Evolutionary conservation across 2,329 filamentous ascomycete species (phyloP).

Genomic region (Plectosphaerella cucumerina): DNA sequence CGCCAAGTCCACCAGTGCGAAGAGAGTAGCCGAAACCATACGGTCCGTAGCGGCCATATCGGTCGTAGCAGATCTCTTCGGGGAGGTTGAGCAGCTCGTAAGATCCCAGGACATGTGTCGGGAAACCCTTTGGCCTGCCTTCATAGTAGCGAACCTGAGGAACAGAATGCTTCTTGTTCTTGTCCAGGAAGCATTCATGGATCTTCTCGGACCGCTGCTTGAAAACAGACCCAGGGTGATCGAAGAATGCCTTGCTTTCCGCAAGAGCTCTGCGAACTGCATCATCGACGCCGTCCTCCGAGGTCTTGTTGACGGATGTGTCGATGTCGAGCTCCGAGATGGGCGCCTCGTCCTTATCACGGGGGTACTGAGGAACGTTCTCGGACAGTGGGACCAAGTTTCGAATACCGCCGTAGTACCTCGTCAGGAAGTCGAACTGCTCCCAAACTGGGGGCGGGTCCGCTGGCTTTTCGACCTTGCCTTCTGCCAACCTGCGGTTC

Average conservation of each 20-base stretch:
- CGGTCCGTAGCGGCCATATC: slow-evolving; percentile 80
- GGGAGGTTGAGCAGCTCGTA: slow-evolving; percentile 75
- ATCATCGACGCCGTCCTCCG: slow-evolving; percentile 19
- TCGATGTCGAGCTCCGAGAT: slow-evolving; percentile 34
- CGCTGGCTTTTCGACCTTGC: slow-evolving; percentile 54
- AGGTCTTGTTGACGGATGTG: slow-evolving; percentile 17
- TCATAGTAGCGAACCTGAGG: slow-evolving; percentile 70
- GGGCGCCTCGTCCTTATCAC: slow-evolving; percentile 53
- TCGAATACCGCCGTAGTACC: slow-evolving; percentile 86
- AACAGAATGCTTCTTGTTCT: slow-evolving; percentile 57
- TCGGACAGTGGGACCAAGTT: slow-evolving; percentile 61
- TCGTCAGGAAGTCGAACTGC: slow-evolving; percentile 75
- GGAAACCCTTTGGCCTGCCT: slow-evolving; percentile 79
- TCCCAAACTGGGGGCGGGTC: slow-evolving; percentile 73
- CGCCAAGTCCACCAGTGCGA: slow-evolving; percentile 73
- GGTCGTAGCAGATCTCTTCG: slow-evolving; percentile 88
- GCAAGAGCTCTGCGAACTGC: slow-evolving; percentile 28
- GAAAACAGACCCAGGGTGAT: slow-evolving; percentile 32
- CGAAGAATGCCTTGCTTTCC: slow-evolving; percentile 49
- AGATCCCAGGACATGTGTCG: slow-evolving; percentile 80
- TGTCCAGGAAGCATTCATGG: slow-evolving; percentile 76
- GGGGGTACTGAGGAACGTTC: slow-evolving; percentile 79
- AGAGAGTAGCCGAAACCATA: slow-evolving; percentile 87
- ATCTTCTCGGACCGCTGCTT: slow-evolving; percentile 43
- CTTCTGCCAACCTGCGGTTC: slow-evolving; percentile 55